These are phyloP conservation scores for Aspergillus aculeatinus DNA, from an alignment of 2,329 filamentous ascomycete species.

Conservation along the genomic window DNA sequence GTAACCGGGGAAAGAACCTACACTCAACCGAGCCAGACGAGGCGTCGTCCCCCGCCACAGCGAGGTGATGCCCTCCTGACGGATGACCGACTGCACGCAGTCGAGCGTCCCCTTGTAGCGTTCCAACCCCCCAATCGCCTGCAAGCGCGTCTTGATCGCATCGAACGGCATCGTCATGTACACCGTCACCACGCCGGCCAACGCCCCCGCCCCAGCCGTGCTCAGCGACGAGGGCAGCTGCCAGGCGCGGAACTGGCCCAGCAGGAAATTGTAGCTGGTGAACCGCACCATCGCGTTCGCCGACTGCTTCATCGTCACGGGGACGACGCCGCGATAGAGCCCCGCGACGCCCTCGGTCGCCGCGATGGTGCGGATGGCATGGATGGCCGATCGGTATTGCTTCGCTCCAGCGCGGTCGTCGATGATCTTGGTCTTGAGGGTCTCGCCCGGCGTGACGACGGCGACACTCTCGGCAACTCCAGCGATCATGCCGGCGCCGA, in stretches of 20 bases:
- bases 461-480: slow-evolving; percentile 60
- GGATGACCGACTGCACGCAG: slow-evolving; percentile 12
- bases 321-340: slow-evolving; percentile 58
- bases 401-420: slow-evolving; percentile 51
- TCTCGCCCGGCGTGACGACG: slow-evolving; percentile 64
- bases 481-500: slow-evolving; percentile 61
- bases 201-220: slow-evolving; percentile 58
- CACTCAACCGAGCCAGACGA: slow-evolving; percentile 16
- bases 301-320: slow-evolving; percentile 60
- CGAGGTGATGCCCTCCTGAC: slow-evolving; percentile 56
- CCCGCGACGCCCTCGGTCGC: slow-evolving; percentile 54
- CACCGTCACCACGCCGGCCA: slow-evolving; percentile 54
- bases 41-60: slow-evolving; percentile 64
- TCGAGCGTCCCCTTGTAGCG: slow-evolving; percentile 44
- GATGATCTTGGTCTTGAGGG: slow-evolving; percentile 66
- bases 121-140: slow-evolving; percentile 53
- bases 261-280: slow-evolving; percentile 46
- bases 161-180: slow-evolving; percentile 48
- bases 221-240: slow-evolving; percentile 57
- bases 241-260: slow-evolving; percentile 24
- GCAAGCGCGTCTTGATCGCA: slow-evolving; percentile 43
- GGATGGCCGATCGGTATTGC: slow-evolving; percentile 49
- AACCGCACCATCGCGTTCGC: slow-evolving; percentile 48
- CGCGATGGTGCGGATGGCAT: slow-evolving; percentile 52
- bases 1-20: neutral